Conservation (phyloP, 345 rosid species). For the Erucastrum elatum region DNA sequence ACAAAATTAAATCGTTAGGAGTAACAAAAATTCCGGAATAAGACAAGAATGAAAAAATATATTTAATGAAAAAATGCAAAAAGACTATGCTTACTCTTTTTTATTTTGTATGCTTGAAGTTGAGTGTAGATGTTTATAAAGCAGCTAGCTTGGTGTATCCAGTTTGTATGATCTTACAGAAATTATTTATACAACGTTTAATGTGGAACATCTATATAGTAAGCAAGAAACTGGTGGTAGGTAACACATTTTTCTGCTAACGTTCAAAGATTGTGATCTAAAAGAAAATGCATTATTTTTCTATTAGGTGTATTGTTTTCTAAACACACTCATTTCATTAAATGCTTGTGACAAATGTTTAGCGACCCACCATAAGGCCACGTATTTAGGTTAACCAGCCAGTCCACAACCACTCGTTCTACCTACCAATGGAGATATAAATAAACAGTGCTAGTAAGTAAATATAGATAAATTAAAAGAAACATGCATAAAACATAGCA, state of each 20-base stretch:
- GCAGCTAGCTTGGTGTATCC: not conserved
- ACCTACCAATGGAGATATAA: conserved; percentile 27
- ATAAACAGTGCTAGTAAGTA: not conserved
- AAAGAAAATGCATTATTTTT: conserved; percentile 19
- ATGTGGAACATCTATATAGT: conserved; percentile 26
- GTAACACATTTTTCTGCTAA: conserved; percentile 30
- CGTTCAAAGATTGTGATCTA: conserved; percentile 42
- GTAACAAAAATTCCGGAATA: too few relatives aligned
- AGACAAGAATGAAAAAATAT: not conserved
- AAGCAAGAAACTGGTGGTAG: conserved; percentile 34
- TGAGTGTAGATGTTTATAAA: not conserved
- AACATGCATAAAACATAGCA: not conserved
- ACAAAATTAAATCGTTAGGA: not conserved
- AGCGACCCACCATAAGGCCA: conserved; percentile 24
- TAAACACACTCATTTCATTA: not conserved
- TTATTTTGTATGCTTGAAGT: not conserved
- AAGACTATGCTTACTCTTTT: conserved; percentile 7
- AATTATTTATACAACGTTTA: not conserved
- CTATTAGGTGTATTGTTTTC: not conserved
- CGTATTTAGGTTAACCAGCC: conserved; percentile 24
- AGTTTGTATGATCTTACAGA: not conserved
- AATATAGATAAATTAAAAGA: not conserved
- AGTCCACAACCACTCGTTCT: conserved; percentile 38
- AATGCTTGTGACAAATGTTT: conserved; percentile 2
- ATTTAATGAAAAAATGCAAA: not conserved